Percentiles rank a stretch among this genome's conserved stretches.
Conservation (phyloP, 23 red algal species). For the Gracilaria domingensis region DNA sequence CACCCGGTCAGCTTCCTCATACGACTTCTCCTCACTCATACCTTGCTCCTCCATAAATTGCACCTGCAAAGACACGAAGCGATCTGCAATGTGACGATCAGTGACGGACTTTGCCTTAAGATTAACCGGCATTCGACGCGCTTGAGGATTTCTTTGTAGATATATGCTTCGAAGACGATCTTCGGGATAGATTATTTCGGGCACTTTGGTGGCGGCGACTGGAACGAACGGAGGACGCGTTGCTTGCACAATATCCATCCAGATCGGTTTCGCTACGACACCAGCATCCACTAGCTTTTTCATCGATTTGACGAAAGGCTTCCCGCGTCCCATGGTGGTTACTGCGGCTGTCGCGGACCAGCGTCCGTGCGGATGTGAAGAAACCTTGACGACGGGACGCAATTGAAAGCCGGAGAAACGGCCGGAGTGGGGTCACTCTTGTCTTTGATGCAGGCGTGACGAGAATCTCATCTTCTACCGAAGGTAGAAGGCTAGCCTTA, state of each 20-base stretch:
- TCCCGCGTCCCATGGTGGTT: slow-evolving; percentile 36
- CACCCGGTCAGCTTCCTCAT: slow-evolving; percentile 43
- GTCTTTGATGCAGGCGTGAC: no score
- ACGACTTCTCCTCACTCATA: slow-evolving; percentile 47
- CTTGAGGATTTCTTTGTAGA: slow-evolving; percentile 44
- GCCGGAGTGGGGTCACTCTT: no score
- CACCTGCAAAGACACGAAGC: slow-evolving; percentile 47
- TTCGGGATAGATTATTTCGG: slow-evolving; percentile 55
- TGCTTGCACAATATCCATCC: slow-evolving; percentile 35
- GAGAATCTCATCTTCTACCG: no score
- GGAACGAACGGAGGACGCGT: slow-evolving; percentile 32
- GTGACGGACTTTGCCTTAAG: slow-evolving; percentile 26
- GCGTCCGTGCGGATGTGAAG: neutral
- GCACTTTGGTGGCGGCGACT: slow-evolving; percentile 2
- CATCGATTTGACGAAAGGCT: slow-evolving; percentile 47
- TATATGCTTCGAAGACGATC: slow-evolving; percentile 60
- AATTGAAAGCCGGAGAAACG: neutral
- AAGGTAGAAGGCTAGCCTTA: no score
- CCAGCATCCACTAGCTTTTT: slow-evolving; percentile 27
- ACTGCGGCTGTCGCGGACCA: neutral
- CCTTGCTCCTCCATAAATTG: slow-evolving; percentile 41
- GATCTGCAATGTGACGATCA: slow-evolving; percentile 47
- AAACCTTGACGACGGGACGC: neutral
- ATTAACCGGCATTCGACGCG: slow-evolving; percentile 40
- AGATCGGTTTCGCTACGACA: slow-evolving; percentile 28